phyloP scores from a whole-genome alignment of 345 rosid genomes.

The Sonneratia caseolaris region DNA sequence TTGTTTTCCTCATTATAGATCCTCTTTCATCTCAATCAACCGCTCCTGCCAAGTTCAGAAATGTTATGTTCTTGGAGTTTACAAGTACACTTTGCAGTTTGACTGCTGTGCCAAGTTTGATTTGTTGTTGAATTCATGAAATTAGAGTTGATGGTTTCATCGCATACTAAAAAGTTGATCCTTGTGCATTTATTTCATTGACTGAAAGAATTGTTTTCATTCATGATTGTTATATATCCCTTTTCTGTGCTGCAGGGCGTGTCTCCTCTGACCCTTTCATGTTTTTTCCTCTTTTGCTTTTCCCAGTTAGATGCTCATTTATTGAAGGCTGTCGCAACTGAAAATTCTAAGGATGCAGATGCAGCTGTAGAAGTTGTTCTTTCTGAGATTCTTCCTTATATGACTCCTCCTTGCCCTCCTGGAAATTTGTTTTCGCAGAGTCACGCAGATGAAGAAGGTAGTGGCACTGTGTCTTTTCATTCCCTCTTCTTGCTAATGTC shows the following conservation, averaged over 20 bases:
- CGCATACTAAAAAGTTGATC: neutral
- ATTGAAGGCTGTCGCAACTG: slow-evolving; percentile 83
- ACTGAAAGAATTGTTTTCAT: no score
- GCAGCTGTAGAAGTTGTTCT: slow-evolving; percentile 67
- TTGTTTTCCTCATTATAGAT: neutral
- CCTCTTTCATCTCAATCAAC: neutral
- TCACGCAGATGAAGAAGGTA: slow-evolving; percentile 31
- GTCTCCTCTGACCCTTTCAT: neutral
- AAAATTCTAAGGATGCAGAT: slow-evolving; percentile 57
- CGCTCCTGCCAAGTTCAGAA: neutral
- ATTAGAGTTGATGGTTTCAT: neutral
- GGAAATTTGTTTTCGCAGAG: slow-evolving; percentile 10
- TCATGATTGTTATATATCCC: no score
- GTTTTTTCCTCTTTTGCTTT: neutral
- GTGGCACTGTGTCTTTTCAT: neutral
- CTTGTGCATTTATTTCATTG: no score
- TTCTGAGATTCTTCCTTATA: slow-evolving; percentile 54
- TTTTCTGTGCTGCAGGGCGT: slow-evolving; percentile 13
- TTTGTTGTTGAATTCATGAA: neutral
- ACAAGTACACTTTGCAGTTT: neutral
- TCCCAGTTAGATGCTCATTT: slow-evolving; percentile 64
- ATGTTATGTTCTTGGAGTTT: neutral
- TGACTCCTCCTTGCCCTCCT: slow-evolving; percentile 12
- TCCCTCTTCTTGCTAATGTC: neutral
- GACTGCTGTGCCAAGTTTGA: neutral